A percentile compares a stretch with the other conserved stretches of the same genome.
Conservation (phyloP, 345 rosid species). For the Tarenaya hassleriana region DNA sequence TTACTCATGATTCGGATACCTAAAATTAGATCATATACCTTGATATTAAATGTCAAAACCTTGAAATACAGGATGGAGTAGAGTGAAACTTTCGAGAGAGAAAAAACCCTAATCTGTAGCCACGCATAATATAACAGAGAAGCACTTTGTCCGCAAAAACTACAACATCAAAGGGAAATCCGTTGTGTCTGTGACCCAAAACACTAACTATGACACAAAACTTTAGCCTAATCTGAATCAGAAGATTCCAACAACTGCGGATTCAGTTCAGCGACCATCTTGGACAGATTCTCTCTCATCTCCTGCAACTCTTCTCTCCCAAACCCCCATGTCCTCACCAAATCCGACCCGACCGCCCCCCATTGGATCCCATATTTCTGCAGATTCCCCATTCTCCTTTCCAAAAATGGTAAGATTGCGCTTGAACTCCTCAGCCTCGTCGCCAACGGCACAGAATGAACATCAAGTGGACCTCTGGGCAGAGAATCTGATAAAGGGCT, state of each 20-base stretch:
- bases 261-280: slow-evolving; percentile 50
- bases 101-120: no score
- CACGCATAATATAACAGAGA: no score
- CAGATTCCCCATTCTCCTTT: slow-evolving; percentile 48
- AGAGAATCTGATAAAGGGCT: slow-evolving; percentile 38
- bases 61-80: no score
- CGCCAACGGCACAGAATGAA: slow-evolving; percentile 72
- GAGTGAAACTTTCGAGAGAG: no score
- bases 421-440: slow-evolving; percentile 61
- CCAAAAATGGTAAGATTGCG: slow-evolving; percentile 62
- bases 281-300: slow-evolving; percentile 55
- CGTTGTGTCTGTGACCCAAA: background rate
- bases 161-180: no score
- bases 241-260: slow-evolving; percentile 39
- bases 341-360: slow-evolving; percentile 61
- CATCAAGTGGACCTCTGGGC: slow-evolving; percentile 60
- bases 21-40: no score
- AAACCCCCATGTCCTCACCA: slow-evolving; percentile 78
- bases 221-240: slow-evolving; percentile 52
- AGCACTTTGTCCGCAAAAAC: no score
- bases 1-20: no score
- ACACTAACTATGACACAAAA: background rate
- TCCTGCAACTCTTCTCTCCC: slow-evolving; percentile 74
- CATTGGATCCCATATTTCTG: slow-evolving; percentile 47
- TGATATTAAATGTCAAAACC: no score